A percentile compares a stretch with the other conserved stretches of the same genome.
These are phyloP conservation scores for Acacia concinna DNA, from an alignment of 331 rosid genomes.

Conservation along the genomic window DNA sequence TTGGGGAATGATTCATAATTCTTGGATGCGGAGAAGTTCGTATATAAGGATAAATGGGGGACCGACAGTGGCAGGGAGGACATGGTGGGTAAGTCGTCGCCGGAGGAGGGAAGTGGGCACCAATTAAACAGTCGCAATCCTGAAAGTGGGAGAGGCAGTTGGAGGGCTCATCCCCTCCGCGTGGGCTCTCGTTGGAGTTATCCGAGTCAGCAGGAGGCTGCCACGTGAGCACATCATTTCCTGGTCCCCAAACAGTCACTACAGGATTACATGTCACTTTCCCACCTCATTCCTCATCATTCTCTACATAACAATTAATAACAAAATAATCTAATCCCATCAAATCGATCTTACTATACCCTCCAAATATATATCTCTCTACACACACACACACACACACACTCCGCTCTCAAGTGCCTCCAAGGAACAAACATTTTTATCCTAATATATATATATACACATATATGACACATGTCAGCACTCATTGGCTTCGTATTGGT, in stretches of 20 bases:
- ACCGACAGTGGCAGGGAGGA: slow-evolving; percentile 39
- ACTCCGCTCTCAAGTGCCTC: too few relatives aligned
- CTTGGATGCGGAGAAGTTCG: background rate
- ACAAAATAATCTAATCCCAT: background rate
- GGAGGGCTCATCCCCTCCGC: slow-evolving; percentile 24
- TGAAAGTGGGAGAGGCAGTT: slow-evolving; percentile 14
- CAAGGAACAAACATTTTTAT: too few relatives aligned
- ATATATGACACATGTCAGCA: too few relatives aligned
- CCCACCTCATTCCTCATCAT: slow-evolving; percentile 12
- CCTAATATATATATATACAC: too few relatives aligned
- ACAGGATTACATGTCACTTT: slow-evolving; percentile 35
- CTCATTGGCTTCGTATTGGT: too few relatives aligned
- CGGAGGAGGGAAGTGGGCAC: background rate
- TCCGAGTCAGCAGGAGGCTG: slow-evolving; percentile 29
- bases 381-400: too few relatives aligned
- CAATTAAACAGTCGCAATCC: slow-evolving; percentile 16
- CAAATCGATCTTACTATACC: too few relatives aligned
- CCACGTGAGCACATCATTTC: background rate
- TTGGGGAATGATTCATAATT: background rate
- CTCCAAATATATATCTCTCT: too few relatives aligned
- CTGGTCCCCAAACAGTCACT: slow-evolving; percentile 29
- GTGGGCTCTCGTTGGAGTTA: background rate
- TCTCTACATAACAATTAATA: too few relatives aligned
- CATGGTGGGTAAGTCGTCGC: background rate
- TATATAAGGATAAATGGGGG: slow-evolving; percentile 44